Evolutionary conservation across 1,139 yeast species (phyloP), one percentile per base, ranked within the genome.

Genomic region (Candida pseudoviswanathii): DNA sequence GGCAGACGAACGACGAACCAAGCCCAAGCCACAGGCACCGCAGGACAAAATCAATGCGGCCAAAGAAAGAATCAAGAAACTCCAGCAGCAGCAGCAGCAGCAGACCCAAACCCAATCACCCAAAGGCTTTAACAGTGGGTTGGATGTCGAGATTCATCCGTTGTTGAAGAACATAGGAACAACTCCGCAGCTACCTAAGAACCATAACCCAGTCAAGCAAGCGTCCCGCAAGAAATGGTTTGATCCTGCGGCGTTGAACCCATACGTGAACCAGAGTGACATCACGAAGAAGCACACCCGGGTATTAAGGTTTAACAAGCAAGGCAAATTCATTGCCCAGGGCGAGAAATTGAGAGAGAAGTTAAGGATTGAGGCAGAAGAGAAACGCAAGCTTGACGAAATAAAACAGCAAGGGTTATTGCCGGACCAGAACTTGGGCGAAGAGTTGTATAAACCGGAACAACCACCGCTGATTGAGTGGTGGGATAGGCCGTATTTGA

Each of bases 401-500:
- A 60, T 67, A n/a, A 65, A 60, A 55, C 61, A 59, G 2, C 60
- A 63, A 54, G 87, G 87, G 0, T 60, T 82, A 3, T 62, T 75
- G 2, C 77, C 88, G 0, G 78, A 83, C 53, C 66, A 69, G 22
- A 59, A 62, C 2, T 54, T 77, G 0, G 85, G 82, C 1, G 95
- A 86, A 57, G 76, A 78, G 3, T 58, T 64, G 7, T 86, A 77
- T 60, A 66, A 67, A 48, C 70, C 72, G 0, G 65, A 60, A 1
- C 60, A 50, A 24, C 91, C 91, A 0, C 94, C 94, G 0, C 55
- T 54, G 9, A 68, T 82, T 2, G 96, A 89, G 64, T 89, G 96
- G 96, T 89, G 96, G 96, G 96, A 89, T 64, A 66, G 70, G 50
- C 82, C 81, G 7, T 77, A 67, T 45, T 57, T 80, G 8, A 64